Conservation (phyloP, 176 grass and related monocot species). For the Carex kokanica region DNA sequence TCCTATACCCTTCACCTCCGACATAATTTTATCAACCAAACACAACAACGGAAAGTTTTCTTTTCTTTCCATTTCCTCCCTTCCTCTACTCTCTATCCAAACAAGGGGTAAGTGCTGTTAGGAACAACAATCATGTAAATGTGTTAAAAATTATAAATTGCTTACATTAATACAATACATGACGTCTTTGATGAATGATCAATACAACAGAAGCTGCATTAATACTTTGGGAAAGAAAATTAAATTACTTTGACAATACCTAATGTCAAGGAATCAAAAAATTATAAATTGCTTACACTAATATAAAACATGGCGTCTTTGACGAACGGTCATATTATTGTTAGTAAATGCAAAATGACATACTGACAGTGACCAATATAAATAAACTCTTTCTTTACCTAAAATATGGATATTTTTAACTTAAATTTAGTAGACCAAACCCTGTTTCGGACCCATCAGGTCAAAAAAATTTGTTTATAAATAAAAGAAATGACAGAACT, state of each 20-base stretch:
- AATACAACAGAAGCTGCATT: not conserved
- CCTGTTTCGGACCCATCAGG: not conserved
- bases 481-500: no score
- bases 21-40: no score
- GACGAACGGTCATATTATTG: not conserved
- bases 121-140: no score
- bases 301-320: not conserved
- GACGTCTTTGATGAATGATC: not conserved
- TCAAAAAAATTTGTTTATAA: no score
- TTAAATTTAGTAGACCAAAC: not conserved
- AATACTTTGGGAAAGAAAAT: not conserved
- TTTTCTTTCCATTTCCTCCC: no score
- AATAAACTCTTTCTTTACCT: not conserved
- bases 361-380: not conserved
- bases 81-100: no score
- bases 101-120: no score
- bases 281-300: not conserved
- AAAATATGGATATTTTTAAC: not conserved
- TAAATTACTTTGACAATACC: not conserved
- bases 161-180: not conserved
- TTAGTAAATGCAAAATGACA: slow-evolving; percentile 4
- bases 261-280: not conserved
- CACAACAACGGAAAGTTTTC: no score
- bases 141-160: not conserved
- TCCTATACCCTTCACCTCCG: no score